These are phyloP conservation scores for Gaeumannomyces sp. DNA, from an alignment of 2,329 filamentous ascomycete species.

Conservation along the genomic window DNA sequence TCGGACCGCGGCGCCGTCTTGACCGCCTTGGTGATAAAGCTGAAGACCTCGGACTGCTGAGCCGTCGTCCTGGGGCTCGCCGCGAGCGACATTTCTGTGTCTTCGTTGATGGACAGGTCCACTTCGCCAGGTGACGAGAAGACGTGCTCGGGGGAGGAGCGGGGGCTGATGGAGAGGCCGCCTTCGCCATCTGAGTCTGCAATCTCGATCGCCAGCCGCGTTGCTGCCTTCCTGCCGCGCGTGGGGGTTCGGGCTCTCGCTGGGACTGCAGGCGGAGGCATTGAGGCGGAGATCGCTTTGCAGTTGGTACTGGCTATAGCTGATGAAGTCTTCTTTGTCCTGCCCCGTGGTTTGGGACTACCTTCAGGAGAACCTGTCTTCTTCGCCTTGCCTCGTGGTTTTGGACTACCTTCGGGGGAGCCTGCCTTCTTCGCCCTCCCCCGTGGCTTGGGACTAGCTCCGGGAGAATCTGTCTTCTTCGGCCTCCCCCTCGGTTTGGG, in stretches of 20 bases:
- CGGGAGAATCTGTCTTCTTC: conserved; percentile 13
- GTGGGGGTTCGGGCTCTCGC: conserved; percentile 22
- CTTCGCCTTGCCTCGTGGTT: neutral
- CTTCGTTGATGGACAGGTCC: conserved; percentile 39
- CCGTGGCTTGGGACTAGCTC: conserved; percentile 14
- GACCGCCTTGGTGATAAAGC: conserved; percentile 49
- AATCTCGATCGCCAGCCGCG: conserved; percentile 36
- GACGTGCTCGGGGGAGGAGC: conserved; percentile 29
- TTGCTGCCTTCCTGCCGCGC: conserved; percentile 18
- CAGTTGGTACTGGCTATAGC: neutral
- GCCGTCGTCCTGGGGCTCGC: conserved; percentile 24
- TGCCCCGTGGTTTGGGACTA: conserved; percentile 17
- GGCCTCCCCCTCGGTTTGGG: neutral
- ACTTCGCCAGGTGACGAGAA: conserved; percentile 38
- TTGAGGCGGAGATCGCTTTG: conserved; percentile 7
- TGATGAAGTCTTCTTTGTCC: conserved; percentile 21
- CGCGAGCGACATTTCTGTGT: conserved; percentile 37
- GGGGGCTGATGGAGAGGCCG: conserved; percentile 21
- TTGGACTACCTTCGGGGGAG: neutral
- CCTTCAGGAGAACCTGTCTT: neutral
- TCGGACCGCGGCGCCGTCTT: conserved; percentile 41
- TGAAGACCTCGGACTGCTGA: conserved; percentile 41
- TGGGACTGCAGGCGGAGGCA: conserved; percentile 18
- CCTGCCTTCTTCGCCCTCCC: conserved; percentile 23
- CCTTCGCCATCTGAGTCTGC: conserved; percentile 38